Base-by-base conservation (phyloP, 169 alveolate species). In the Eimeria necatrix region DNA sequence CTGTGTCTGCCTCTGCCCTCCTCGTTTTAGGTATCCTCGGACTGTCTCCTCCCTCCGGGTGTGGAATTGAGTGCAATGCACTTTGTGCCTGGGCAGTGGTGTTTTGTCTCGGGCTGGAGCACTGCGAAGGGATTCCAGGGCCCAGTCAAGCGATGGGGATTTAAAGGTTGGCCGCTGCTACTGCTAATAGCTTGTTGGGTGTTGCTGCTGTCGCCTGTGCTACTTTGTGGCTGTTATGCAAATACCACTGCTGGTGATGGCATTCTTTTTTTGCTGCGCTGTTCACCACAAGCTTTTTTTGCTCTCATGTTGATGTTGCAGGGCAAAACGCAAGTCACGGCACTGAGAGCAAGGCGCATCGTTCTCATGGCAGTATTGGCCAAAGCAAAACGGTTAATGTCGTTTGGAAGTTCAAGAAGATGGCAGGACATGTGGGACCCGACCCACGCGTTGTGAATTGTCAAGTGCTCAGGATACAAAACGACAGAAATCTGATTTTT, bases 341-440 rank as follows among this genome's bases (percentile, higher is more conserved):
- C 16, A 96, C 98, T 12, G 98, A 97, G 90, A 93, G 97, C 81
- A 97, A 98, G 93, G 99, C 98, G 41, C 98, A 97, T 68, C 94
- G 98, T 70, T 96, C 98, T 22, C 97, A 98, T 49, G 99, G 98
- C 53, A 97, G 98, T 51, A 97, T 97, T 32, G 95, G 98, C 5
- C 98, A 97, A 95, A 98, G 99, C 6, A 96, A 96, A 80, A 96
- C 98, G 0, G 97, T 96, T 4, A 97, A 97, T 85, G 96, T 97
- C 10, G 99, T 97, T 24, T 97, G 98, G 97, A 76, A 97, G 60
- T 96, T 97, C 91, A 98, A 98, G 52, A 98, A 98, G 95, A 97
- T 97, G 98, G 98, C 97, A 52, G 98, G 98, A 3, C 99, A 98
- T 85, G 96, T 94, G 70, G 98, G 99, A 4, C 98, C 98, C 22